A percentile compares a stretch with the other conserved stretches of the same genome.
These are phyloP conservation scores for Agaricus subrufescens DNA, from an alignment of 768 basidiomycete genomes.

Conservation along the genomic window DNA sequence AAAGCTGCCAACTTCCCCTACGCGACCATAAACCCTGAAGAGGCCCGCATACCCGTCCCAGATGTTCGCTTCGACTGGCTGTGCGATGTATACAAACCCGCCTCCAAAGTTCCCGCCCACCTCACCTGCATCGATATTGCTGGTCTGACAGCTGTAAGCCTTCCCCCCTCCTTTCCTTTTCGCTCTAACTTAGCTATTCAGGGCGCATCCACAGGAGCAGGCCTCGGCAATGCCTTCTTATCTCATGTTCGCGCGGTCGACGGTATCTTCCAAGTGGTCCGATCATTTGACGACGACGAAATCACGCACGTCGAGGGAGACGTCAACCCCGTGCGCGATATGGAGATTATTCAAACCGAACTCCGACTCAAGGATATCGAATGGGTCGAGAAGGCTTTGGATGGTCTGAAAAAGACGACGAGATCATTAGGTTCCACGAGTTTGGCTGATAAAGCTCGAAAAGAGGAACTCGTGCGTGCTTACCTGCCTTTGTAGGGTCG, in stretches of 20 bases:
- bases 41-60: conserved; percentile 94
- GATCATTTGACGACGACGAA: conserved; percentile 98
- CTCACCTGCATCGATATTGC: conserved; percentile 99
- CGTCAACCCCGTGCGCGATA: conserved; percentile 92
- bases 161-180: neutral
- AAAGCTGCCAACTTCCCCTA: conserved; percentile 99
- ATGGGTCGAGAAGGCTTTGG: conserved; percentile 93
- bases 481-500: neutral
- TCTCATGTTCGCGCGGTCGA: conserved; percentile 98
- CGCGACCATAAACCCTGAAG: conserved; percentile 89
- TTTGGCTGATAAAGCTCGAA: conserved; percentile 91
- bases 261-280: conserved; percentile 97
- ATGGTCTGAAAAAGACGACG: conserved; percentile 67
- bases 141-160: conserved; percentile 84
- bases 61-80: conserved; percentile 96
- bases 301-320: conserved; percentile 99
- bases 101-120: conserved; percentile 84
- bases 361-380: conserved; percentile 96
- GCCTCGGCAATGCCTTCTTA: conserved; percentile 95
- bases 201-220: conserved; percentile 97
- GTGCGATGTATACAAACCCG: conserved; percentile 85
- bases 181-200: conserved; percentile 19
- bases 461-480: conserved; percentile 83
- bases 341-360: conserved; percentile 96
- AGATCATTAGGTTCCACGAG: conserved; percentile 69